These are phyloP conservation scores for Tolypocladium amazonense DNA, from an alignment of 2,329 filamentous ascomycete genomes.

Conservation along the genomic window DNA sequence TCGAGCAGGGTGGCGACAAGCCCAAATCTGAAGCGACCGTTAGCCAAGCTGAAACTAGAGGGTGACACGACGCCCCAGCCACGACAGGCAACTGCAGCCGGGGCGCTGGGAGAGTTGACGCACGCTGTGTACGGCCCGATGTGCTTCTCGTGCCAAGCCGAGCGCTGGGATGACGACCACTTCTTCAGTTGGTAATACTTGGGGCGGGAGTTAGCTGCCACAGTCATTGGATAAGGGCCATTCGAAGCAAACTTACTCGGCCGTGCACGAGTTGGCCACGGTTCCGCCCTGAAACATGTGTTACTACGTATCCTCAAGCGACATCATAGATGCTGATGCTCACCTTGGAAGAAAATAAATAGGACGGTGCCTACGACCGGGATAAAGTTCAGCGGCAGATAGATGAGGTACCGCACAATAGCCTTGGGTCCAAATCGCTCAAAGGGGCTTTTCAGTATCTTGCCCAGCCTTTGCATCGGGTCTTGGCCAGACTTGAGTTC, in stretches of 20 bases:
- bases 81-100: background rate
- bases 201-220: constrained; percentile 4
- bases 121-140: constrained; percentile 73
- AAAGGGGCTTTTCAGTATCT: constrained; percentile 47
- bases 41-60: constrained; percentile 2
- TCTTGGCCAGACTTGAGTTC: constrained; percentile 55
- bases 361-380: constrained; percentile 75
- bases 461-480: constrained; percentile 46
- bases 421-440: constrained; percentile 47
- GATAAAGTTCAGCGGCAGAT: constrained; percentile 86
- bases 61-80: background rate
- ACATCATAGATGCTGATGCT: background rate
- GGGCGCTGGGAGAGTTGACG: constrained; percentile 18
- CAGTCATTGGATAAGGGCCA: background rate
- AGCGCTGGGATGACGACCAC: constrained; percentile 56
- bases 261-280: constrained; percentile 40
- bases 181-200: constrained; percentile 88
- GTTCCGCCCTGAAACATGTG: constrained; percentile 26
- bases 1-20: constrained; percentile 69
- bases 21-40: constrained; percentile 49
- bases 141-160: constrained; percentile 60
- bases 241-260: constrained; percentile 31
- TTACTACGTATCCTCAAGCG: background rate
- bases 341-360: constrained; percentile 69
- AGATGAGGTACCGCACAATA: constrained; percentile 70